Evolutionary conservation across 2,329 filamentous ascomycete genomes (phyloP).

Genomic region (Chaetomiaceae sp.): DNA sequence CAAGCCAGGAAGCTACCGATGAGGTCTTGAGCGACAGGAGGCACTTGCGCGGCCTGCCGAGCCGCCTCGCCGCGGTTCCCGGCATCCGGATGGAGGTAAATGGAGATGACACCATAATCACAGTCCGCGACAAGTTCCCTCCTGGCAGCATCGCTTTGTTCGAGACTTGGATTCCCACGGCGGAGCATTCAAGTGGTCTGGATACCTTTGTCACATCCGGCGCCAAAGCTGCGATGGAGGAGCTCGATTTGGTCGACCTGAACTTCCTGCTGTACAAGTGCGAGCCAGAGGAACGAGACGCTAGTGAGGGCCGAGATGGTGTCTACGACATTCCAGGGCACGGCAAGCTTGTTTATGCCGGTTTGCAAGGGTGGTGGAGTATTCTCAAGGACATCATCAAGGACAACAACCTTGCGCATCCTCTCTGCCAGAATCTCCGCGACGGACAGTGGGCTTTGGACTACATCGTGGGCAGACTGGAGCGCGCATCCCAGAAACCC

Average conservation of each 20-base stretch:
- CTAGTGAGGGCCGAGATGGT: slow-evolving; percentile 76
- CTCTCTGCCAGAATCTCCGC: slow-evolving; percentile 87
- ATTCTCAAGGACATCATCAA: slow-evolving; percentile 77
- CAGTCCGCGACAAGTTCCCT: slow-evolving; percentile 76
- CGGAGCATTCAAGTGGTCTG: slow-evolving; percentile 76
- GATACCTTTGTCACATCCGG: slow-evolving; percentile 84
- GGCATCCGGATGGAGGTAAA: slow-evolving; percentile 70
- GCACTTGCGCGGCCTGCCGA: slow-evolving; percentile 76
- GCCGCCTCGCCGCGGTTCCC: slow-evolving; percentile 68
- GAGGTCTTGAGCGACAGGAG: slow-evolving; percentile 64
- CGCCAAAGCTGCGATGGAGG: slow-evolving; percentile 70
- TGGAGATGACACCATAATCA: slow-evolving; percentile 71
- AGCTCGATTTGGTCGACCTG: slow-evolving; percentile 73
- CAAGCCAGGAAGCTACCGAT: slow-evolving; percentile 63
- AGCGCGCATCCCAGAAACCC: slow-evolving; percentile 62
- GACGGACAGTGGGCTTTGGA: slow-evolving; percentile 90
- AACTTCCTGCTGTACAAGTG: slow-evolving; percentile 91
- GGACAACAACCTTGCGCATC: slow-evolving; percentile 88
- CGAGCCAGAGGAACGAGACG: slow-evolving; percentile 80
- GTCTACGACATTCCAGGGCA: slow-evolving; percentile 81
- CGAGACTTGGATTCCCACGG: slow-evolving; percentile 89
- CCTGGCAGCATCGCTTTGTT: slow-evolving; percentile 93
- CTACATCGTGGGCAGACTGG: slow-evolving; percentile 74
- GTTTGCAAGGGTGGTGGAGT: slow-evolving; percentile 99
- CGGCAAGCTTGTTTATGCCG: slow-evolving; percentile 86